Percentiles rank a stretch among this genome's conserved stretches.
Conservation (phyloP, 2,329 filamentous ascomycete genomes). For the Fusarium hainanense region DNA sequence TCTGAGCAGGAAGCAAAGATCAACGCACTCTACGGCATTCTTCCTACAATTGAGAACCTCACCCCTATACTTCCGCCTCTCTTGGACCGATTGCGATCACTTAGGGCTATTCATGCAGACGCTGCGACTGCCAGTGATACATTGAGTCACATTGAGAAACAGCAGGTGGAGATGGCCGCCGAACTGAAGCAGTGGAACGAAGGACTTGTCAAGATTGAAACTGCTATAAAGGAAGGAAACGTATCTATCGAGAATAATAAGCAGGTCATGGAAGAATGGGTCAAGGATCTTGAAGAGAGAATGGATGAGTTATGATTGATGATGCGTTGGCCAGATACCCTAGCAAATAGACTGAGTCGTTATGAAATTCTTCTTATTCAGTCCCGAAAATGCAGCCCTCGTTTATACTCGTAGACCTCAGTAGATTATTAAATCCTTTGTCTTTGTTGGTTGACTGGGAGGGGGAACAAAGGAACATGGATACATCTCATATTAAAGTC, state of each 20-base stretch:
- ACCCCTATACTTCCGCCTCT: slow-evolving; percentile 86
- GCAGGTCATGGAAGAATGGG: slow-evolving; percentile 87
- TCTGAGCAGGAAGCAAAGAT: slow-evolving; percentile 85
- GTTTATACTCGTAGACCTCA: neutral
- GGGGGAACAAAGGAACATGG: neutral
- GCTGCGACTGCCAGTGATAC: slow-evolving; percentile 84
- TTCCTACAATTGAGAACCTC: slow-evolving; percentile 88
- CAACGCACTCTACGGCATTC: slow-evolving; percentile 87
- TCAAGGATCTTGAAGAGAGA: slow-evolving; percentile 84
- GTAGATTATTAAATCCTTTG: neutral
- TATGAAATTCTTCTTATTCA: neutral
- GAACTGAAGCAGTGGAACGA: slow-evolving; percentile 90
- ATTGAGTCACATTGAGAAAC: slow-evolving; percentile 79
- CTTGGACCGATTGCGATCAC: slow-evolving; percentile 84
- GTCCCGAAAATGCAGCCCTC: neutral
- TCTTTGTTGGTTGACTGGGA: neutral
- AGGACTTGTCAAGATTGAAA: slow-evolving; percentile 82
- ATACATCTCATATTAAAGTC: neutral
- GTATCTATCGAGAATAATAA: slow-evolving; percentile 80
- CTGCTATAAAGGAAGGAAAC: slow-evolving; percentile 76
- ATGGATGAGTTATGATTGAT: slow-evolving; percentile 67
- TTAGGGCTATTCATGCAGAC: slow-evolving; percentile 86
- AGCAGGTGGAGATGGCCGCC: slow-evolving; percentile 82
- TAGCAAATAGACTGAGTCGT: slow-evolving; percentile 32
- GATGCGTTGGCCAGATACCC: slow-evolving; percentile 49